These are phyloP conservation scores for Epichloe gansuensis DNA, from an alignment of 2,329 filamentous ascomycete species.

Conservation along the genomic window DNA sequence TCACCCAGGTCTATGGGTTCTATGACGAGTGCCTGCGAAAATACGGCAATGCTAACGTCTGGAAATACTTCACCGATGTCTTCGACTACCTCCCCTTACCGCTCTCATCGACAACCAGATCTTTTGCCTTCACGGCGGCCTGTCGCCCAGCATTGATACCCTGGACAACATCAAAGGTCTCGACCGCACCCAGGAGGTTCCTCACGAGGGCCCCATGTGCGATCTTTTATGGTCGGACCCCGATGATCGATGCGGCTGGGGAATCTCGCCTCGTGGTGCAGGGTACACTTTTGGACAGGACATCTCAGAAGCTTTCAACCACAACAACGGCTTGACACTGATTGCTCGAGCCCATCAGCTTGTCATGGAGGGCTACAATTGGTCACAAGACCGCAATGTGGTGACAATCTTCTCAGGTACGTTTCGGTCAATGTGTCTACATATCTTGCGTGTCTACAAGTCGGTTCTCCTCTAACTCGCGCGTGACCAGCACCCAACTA, in stretches of 20 bases:
- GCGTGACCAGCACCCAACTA: slow-evolving; percentile 62
- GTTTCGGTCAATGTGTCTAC: slow-evolving; percentile 13
- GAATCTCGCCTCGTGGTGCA: slow-evolving; percentile 85
- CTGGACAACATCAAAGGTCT: slow-evolving; percentile 91
- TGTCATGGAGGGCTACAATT: slow-evolving; percentile 99
- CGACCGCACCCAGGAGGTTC: slow-evolving; percentile 95
- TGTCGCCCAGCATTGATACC: slow-evolving; percentile 92
- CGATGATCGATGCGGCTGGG: slow-evolving; percentile 92
- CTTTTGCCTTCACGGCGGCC: slow-evolving; percentile 93
- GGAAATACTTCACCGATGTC: slow-evolving; percentile 98
- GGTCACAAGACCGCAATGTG: slow-evolving; percentile 96
- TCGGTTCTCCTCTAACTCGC: not conserved
- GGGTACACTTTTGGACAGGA: slow-evolving; percentile 95
- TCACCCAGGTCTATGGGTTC: slow-evolving; percentile 98
- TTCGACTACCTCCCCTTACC: slow-evolving; percentile 95
- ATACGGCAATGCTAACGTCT: slow-evolving; percentile 97
- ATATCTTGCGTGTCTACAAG: not conserved
- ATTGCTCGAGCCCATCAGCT: slow-evolving; percentile 95
- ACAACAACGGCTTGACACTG: slow-evolving; percentile 93
- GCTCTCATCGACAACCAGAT: slow-evolving; percentile 99
- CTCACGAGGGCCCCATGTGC: slow-evolving; percentile 96
- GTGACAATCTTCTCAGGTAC: slow-evolving; percentile 96
- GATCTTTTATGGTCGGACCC: slow-evolving; percentile 97
- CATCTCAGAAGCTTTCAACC: slow-evolving; percentile 97
- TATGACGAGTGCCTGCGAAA: slow-evolving; percentile 98